Evolutionary conservation across 2,329 filamentous ascomycete genomes (phyloP).

Genomic region (Fusarium anthophilum): DNA sequence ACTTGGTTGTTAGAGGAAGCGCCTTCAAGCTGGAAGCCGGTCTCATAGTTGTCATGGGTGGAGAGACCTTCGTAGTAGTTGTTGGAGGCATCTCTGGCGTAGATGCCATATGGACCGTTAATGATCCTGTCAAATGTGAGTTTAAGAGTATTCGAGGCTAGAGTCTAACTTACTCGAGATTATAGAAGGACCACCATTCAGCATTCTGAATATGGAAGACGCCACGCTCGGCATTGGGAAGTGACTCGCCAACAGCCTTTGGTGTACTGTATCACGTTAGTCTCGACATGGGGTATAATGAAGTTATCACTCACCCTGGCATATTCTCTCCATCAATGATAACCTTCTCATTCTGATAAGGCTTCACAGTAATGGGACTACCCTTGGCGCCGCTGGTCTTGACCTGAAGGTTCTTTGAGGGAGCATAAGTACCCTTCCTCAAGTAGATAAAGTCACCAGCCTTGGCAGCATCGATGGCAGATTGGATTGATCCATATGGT

Average conservation of each 20-base stretch:
- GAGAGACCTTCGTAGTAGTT: conserved; percentile 50
- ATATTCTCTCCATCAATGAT: conserved; percentile 56
- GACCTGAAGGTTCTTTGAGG: conserved; percentile 58
- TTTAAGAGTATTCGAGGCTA: fast-evolving
- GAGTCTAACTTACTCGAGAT: conserved; percentile 41
- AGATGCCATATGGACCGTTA: conserved; percentile 52
- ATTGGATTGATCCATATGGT: conserved; percentile 58
- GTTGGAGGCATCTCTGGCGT: conserved; percentile 48
- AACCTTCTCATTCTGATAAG: conserved; percentile 55
- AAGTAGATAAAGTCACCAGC: conserved; percentile 58
- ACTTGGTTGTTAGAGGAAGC: conserved; percentile 50
- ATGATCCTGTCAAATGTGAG: conserved; percentile 35
- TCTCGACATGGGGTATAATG: fast-evolving
- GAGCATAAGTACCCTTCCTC: conserved; percentile 57
- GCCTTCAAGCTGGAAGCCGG: conserved; percentile 51
- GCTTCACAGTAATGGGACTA: conserved; percentile 52
- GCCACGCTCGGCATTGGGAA: conserved; percentile 54
- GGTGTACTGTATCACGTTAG: conserved; percentile 51
- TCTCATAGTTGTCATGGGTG: conserved; percentile 52
- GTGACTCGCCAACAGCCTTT: conserved; percentile 49
- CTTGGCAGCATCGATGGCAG: conserved; percentile 55
- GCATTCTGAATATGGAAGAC: conserved; percentile 56
- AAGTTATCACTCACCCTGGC: conserved; percentile 13
- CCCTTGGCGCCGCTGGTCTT: conserved; percentile 53
- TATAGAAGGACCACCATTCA: conserved; percentile 57